These are phyloP conservation scores for Mortierella sp. DNA, from an alignment of 371 early-diverging fungal genomes.

Conservation along the genomic window DNA sequence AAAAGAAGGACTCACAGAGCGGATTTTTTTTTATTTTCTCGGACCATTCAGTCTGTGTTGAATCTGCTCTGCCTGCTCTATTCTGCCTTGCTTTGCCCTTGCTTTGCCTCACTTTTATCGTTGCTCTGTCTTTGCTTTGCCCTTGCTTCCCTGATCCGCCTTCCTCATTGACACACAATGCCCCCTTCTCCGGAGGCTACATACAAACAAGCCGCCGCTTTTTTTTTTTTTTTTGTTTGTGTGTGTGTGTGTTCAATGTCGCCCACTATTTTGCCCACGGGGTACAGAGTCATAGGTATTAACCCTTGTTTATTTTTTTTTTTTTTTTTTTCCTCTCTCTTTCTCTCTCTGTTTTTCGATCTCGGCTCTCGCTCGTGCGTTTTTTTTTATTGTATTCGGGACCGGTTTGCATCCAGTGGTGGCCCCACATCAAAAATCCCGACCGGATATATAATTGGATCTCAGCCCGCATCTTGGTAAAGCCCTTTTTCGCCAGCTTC, in stretches of 20 bases:
- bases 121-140: no score
- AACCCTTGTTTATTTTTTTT: background rate
- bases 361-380: background rate
- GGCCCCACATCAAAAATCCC: background rate
- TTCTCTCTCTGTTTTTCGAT: background rate
- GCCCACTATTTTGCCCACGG: no score
- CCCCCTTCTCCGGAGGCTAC: no score
- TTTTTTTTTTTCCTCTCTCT: background rate
- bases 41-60: background rate
- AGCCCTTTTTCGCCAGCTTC: background rate
- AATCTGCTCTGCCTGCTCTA: no score
- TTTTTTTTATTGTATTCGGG: background rate
- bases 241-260: no score
- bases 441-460: constrained; percentile 23
- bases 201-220: no score
- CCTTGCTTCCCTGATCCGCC: no score
- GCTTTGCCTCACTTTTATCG: no score
- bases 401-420: constrained; percentile 2
- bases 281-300: background rate
- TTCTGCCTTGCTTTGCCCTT: no score
- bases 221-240: no score
- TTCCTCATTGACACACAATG: no score
- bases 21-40: background rate
- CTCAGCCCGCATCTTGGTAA: constrained; percentile 55
- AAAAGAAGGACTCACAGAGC: no score